phyloP scores from a whole-genome alignment of 805 yeast genomes.

The Osmozyma mogii region DNA sequence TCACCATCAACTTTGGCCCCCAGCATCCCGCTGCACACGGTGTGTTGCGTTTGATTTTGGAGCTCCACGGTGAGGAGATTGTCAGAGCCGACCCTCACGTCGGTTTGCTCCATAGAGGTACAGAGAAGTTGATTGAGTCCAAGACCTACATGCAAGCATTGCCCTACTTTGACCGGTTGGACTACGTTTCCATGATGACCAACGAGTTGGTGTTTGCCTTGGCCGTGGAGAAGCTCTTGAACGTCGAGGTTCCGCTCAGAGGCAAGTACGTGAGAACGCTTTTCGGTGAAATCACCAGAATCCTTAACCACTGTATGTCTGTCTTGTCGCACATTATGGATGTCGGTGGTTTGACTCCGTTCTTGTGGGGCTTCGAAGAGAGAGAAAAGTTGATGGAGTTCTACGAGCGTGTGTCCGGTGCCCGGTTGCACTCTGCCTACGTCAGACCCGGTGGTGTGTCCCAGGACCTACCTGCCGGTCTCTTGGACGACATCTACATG shows the following conservation, averaged over 20 bases:
- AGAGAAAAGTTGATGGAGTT: conserved; percentile 90
- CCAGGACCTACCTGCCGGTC: conserved; percentile 79
- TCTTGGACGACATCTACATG: conserved; percentile 86
- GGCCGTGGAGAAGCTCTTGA: conserved; percentile 78
- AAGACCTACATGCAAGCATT: conserved; percentile 84
- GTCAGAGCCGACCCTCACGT: conserved; percentile 85
- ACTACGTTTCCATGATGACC: conserved; percentile 84
- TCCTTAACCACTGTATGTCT: conserved; percentile 80
- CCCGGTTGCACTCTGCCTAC: conserved; percentile 82
- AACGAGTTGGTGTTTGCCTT: conserved; percentile 79
- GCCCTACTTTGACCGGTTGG: conserved; percentile 83
- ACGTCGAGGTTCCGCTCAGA: conserved; percentile 78
- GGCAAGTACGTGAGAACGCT: conserved; percentile 79
- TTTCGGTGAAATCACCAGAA: conserved; percentile 81
- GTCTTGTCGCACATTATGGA: conserved; percentile 87
- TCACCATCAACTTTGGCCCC: conserved; percentile 86
- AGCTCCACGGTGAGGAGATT: conserved; percentile 83
- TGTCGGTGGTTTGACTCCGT: conserved; percentile 90
- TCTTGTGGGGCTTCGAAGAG: conserved; percentile 91
- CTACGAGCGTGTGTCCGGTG: conserved; percentile 85
- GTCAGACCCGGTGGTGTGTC: conserved; percentile 90
- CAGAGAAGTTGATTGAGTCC: conserved; percentile 79
- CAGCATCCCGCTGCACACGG: conserved; percentile 97
- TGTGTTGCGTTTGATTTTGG: conserved; percentile 77
- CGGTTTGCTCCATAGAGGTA: conserved; percentile 81